Evolutionary conservation across 371 early-diverging fungal species (phyloP).

Genomic region (Mortierella polycephala): DNA sequence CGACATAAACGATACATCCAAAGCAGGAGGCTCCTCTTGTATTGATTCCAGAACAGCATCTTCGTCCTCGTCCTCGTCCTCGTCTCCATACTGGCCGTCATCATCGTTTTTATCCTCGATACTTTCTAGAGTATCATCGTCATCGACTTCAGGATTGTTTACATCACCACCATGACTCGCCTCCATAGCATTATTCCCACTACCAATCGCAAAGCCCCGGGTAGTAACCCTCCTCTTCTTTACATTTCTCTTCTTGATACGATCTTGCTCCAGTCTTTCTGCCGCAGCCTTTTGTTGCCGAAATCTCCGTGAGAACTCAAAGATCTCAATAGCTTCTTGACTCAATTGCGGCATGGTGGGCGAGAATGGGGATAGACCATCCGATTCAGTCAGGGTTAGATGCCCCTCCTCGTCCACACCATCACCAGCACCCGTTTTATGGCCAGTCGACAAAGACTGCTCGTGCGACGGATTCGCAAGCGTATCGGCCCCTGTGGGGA

Average conservation of each 20-base stretch:
- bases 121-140: not conserved
- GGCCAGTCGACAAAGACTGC: not conserved
- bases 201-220: constrained; percentile 36
- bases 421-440: too few relatives aligned
- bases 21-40: constrained; percentile 16
- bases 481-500: not conserved
- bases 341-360: constrained; percentile 6
- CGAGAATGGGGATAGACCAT: not conserved
- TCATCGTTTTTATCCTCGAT: not conserved
- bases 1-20: constrained; percentile 20
- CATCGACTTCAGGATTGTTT: not conserved
- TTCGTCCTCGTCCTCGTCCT: constrained; percentile 1
- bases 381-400: not conserved
- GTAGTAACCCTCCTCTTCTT: constrained; percentile 26
- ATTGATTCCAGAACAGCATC: not conserved
- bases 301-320: constrained; percentile 46
- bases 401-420: too few relatives aligned
- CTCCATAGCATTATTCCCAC: constrained; percentile 30
- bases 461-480: not conserved
- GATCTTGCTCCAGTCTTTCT: constrained; percentile 8
- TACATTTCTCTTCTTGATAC: constrained; percentile 14
- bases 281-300: constrained; percentile 34
- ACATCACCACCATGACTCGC: not conserved
- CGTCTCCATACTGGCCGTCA: constrained; percentile 5
- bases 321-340: constrained; percentile 44